Evolutionary conservation across 2,329 filamentous ascomycete species (phyloP).

Genomic region (Pseudogymnoascus sp.): DNA sequence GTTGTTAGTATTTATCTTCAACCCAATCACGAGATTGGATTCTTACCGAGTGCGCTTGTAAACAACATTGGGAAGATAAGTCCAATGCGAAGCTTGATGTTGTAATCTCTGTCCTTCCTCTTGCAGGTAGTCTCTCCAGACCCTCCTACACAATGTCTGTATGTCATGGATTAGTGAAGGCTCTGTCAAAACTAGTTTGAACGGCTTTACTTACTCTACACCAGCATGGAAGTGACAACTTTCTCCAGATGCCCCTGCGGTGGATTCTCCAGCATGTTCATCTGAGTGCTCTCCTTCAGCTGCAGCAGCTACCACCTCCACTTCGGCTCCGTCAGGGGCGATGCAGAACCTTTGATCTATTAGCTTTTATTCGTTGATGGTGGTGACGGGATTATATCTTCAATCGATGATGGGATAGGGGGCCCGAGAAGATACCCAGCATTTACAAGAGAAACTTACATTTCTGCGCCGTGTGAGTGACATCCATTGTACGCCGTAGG

Average conservation of each 20-base stretch:
- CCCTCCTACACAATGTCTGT: conserved; percentile 22
- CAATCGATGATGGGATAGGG: not conserved
- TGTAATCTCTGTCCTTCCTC: conserved; percentile 49
- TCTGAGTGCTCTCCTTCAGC: conserved; percentile 15
- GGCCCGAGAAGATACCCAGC: not conserved
- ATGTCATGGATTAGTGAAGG: conserved; percentile 12
- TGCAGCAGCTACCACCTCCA: conserved; percentile 38
- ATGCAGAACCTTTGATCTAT: conserved; percentile 48
- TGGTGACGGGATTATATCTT: not conserved
- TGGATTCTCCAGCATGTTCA: conserved; percentile 19
- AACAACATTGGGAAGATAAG: conserved; percentile 63
- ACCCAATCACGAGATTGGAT: not conserved
- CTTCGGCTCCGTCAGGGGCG: conserved; percentile 49
- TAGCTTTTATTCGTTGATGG: not conserved
- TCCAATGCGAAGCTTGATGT: conserved; percentile 59
- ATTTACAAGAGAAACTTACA: conserved; percentile 34
- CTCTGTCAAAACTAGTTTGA: conserved; percentile 8
- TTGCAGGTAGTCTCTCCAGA: conserved; percentile 36
- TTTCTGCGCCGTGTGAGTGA: conserved; percentile 49
- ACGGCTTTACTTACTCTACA: conserved; percentile 50
- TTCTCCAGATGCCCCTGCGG: conserved; percentile 25
- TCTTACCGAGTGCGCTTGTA: conserved; percentile 54
- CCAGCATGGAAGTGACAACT: conserved; percentile 68
- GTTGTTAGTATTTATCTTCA: conserved; percentile 11
- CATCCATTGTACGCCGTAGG: conserved; percentile 57